Conservation (phyloP, 495 filamentous ascomycete species). For the Lineolata rhizophorae region DNA sequence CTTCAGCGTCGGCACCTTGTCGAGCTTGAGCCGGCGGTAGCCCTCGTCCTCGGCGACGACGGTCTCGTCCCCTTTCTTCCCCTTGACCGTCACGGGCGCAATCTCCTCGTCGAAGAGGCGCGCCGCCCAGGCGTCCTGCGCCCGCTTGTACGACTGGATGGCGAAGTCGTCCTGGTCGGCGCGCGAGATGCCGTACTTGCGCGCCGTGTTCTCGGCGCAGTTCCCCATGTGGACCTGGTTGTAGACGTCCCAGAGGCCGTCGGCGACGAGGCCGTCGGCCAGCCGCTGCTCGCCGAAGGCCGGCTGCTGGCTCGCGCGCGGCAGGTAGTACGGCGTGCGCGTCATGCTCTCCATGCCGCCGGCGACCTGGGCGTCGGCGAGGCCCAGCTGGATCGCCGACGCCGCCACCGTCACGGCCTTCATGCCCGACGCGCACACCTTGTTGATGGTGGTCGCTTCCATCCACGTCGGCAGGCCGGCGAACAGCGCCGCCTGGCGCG, state of each 20-base stretch:
- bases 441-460: conserved; percentile 85
- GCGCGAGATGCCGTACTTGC: conserved; percentile 58
- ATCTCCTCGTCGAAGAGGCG: conserved; percentile 72
- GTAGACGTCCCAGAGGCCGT: conserved; percentile 92
- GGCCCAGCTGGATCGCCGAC: conserved; percentile 79
- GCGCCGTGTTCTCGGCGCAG: conserved; percentile 89
- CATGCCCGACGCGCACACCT: conserved; percentile 86
- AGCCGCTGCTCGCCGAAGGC: conserved; percentile 68
- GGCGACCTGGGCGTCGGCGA: conserved; percentile 68
- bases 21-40: conserved; percentile 59
- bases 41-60: conserved; percentile 69
- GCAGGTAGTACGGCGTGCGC: conserved; percentile 75
- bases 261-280: conserved; percentile 84
- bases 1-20: conserved; percentile 69
- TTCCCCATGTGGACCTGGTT: conserved; percentile 94
- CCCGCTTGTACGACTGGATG: conserved; percentile 65
- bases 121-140: conserved; percentile 72
- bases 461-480: conserved; percentile 59
- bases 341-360: conserved; percentile 98
- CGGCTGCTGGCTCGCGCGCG: conserved; percentile 50
- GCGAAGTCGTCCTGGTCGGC: conserved; percentile 82
- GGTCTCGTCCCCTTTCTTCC: conserved; percentile 54
- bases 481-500: conserved; percentile 73
- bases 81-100: conserved; percentile 59
- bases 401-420: conserved; percentile 83